Evolutionary conservation across 2,329 filamentous ascomycete genomes (phyloP).

Genomic region (Xylariaceae sp.): DNA sequence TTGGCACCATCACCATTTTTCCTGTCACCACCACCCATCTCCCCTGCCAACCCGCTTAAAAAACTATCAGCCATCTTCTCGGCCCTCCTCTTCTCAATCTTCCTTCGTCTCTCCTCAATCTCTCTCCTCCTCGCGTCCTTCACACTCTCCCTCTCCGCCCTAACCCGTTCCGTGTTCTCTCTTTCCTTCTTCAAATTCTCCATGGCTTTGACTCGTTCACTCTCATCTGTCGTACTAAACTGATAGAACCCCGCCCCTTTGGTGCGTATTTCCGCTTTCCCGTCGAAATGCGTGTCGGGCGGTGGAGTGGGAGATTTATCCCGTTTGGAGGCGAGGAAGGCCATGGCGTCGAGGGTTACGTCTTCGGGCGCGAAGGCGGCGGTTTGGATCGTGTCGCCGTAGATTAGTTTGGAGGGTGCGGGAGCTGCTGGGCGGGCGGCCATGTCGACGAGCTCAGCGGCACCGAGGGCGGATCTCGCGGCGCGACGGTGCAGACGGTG

Average conservation of each 20-base stretch:
- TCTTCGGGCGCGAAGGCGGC: conserved; percentile 78
- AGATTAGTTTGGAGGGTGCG: conserved; percentile 71
- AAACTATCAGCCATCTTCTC: conserved; percentile 36
- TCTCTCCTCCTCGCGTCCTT: conserved; percentile 56
- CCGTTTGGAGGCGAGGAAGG: conserved; percentile 68
- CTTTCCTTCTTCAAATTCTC: conserved; percentile 67
- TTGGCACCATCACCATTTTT: too few relatives aligned
- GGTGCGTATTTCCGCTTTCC: conserved; percentile 73
- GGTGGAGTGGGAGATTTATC: conserved; percentile 80
- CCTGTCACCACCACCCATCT: too few relatives aligned
- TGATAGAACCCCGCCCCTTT: conserved; percentile 91
- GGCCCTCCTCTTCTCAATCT: conserved; percentile 53
- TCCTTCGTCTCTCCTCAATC: conserved; percentile 60
- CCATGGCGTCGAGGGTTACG: conserved; percentile 61
- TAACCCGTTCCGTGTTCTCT: conserved; percentile 52
- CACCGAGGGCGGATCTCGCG: conserved; percentile 48
- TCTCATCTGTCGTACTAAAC: conserved; percentile 73
- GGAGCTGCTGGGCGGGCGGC: conserved; percentile 55
- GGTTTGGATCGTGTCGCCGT: conserved; percentile 79
- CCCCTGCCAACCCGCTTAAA: conserved; percentile 32
- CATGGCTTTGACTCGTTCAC: conserved; percentile 67
- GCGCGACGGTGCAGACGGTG: conserved; percentile 57
- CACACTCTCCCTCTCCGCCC: conserved; percentile 64
- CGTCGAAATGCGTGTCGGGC: conserved; percentile 79
- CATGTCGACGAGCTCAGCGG: conserved; percentile 63